These are phyloP conservation scores for Paratinospora sagittata DNA, from an alignment of 164 flowering plant genomes.

Conservation along the genomic window DNA sequence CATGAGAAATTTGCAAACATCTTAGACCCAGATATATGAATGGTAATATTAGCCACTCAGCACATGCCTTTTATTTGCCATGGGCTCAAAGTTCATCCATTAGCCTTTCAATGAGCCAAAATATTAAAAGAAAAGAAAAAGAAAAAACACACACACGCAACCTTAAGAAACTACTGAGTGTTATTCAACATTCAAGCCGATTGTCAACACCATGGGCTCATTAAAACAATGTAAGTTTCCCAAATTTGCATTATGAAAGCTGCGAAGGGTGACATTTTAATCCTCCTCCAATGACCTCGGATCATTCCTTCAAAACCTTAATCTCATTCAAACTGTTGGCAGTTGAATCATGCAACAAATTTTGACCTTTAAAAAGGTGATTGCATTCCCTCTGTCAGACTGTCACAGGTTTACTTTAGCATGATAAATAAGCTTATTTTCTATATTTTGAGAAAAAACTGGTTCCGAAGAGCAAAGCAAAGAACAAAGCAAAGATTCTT, in stretches of 20 bases:
- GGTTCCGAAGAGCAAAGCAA: not conserved
- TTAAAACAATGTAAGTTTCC: not conserved
- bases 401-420: not conserved
- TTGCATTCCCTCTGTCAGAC: not conserved
- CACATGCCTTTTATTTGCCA: no score
- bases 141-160: no score
- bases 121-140: not conserved
- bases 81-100: no score
- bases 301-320: not conserved
- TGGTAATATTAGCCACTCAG: no score
- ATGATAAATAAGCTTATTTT: not conserved
- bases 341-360: not conserved
- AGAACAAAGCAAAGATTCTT: not conserved
- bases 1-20: no score
- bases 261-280: not conserved
- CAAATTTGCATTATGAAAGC: not conserved
- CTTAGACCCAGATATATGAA: no score
- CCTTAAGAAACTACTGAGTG: not conserved
- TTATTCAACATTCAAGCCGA: not conserved
- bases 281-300: not conserved
- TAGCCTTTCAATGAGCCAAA: no score
- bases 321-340: not conserved
- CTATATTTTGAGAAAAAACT: not conserved
- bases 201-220: no score
- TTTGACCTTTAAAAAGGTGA: not conserved